phyloP scores from a whole-genome alignment of 2,329 filamentous ascomycete genomes.

The Chrysoporthe cubensis region DNA sequence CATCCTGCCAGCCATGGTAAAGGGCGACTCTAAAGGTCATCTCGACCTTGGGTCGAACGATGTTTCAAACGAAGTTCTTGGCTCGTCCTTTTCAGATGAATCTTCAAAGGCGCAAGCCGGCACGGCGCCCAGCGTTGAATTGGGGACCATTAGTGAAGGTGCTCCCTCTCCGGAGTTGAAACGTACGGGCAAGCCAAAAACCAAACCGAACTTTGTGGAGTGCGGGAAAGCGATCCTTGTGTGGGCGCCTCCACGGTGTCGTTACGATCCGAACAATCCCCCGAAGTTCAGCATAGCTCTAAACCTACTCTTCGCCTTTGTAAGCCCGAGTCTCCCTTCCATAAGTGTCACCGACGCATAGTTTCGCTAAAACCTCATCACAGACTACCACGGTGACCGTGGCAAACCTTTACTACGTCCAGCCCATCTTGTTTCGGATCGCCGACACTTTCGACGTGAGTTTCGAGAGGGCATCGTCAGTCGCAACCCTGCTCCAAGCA shows the following conservation, averaged over 20 bases:
- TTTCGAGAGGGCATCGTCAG: conserved; percentile 67
- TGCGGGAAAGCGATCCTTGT: conserved; percentile 38
- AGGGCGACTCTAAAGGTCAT: background rate
- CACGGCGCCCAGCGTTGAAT: background rate
- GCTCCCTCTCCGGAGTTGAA: background rate
- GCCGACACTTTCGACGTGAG: conserved; percentile 71
- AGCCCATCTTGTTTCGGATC: conserved; percentile 77
- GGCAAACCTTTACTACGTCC: conserved; percentile 81
- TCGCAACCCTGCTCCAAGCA: conserved; percentile 78
- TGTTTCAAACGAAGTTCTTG: background rate
- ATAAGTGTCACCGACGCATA: background rate
- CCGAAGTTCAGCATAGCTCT: conserved; percentile 69
- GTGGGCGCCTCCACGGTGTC: conserved; percentile 68
- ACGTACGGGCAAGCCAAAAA: background rate
- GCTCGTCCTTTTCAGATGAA: background rate
- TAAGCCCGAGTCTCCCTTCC: conserved; percentile 34
- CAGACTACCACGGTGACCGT: conserved; percentile 69
- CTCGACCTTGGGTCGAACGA: background rate
- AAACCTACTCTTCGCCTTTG: conserved; percentile 73
- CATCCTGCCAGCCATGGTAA: too few species aligned
- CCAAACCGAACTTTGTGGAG: conserved; percentile 20
- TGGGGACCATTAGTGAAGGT: too few species aligned
- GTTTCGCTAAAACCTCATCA: background rate
- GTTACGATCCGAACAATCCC: conserved; percentile 69
- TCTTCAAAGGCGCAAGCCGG: background rate